Conservation (phyloP, 305 asterid genomes). For the Fraxinus floribunda region DNA sequence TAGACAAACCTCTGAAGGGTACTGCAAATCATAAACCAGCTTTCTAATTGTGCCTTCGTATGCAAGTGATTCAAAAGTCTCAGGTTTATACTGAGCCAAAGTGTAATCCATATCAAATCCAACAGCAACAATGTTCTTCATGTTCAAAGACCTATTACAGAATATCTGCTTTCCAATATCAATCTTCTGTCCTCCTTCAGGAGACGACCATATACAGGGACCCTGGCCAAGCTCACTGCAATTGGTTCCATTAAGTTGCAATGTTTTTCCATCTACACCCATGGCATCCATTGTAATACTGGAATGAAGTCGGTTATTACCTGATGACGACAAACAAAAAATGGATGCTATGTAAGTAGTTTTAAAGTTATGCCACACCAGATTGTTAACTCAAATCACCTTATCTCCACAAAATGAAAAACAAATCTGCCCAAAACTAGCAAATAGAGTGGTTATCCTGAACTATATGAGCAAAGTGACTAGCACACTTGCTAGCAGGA, state of each 20-base stretch:
- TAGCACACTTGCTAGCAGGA: not conserved
- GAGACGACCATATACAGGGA: conserved; percentile 43
- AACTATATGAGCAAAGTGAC: not conserved
- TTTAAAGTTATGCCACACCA: conserved; percentile 16
- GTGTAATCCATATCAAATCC: conserved; percentile 63
- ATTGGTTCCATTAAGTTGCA: conserved; percentile 18
- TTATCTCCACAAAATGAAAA: not conserved
- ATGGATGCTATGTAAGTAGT: conserved; percentile 8
- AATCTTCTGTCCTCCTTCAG: conserved; percentile 38
- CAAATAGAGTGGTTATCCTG: conserved; percentile 11
- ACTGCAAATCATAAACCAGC: conserved; percentile 46
- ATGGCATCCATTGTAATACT: conserved; percentile 38
- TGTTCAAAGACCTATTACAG: conserved; percentile 52
- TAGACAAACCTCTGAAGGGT: conserved; percentile 43
- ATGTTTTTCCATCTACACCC: conserved; percentile 22
- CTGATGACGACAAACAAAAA: conserved; percentile 33
- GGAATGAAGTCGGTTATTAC: conserved; percentile 42
- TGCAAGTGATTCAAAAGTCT: conserved; percentile 53
- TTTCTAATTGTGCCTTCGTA: conserved; percentile 52
- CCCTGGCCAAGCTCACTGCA: conserved; percentile 22
- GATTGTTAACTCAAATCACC: conserved; percentile 1
- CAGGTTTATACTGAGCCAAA: conserved; percentile 50
- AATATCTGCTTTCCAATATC: conserved; percentile 45
- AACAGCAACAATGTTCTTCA: conserved; percentile 52
- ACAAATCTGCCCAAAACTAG: conserved; percentile 3